A percentile compares a stretch with the other conserved stretches of the same genome.
phyloP scores from a whole-genome alignment of 768 basidiomycete genomes.

The Lentinula boryana region DNA sequence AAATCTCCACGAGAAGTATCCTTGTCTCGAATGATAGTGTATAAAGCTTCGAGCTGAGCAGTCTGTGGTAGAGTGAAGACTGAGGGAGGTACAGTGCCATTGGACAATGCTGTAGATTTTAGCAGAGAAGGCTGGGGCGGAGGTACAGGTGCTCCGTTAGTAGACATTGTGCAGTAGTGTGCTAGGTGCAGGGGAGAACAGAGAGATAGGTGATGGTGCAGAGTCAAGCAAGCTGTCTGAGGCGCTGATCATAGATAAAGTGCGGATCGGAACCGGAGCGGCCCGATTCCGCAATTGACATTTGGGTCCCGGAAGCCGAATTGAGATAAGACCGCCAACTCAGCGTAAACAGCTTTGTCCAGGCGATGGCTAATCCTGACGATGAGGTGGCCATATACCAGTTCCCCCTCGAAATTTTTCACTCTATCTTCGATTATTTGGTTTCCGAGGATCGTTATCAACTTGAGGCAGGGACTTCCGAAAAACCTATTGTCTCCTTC shows the following conservation, averaged over 20 bases:
- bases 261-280: not conserved
- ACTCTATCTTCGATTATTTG: not conserved
- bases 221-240: not conserved
- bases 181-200: not conserved
- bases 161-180: not conserved
- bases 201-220: not conserved
- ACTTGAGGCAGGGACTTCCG: not conserved
- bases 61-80: conserved; percentile 90
- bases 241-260: not conserved
- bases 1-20: conserved; percentile 90
- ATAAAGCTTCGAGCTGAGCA: conserved; percentile 88
- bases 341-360: not conserved
- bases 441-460: not conserved
- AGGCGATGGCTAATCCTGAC: not conserved
- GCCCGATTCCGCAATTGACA: not conserved
- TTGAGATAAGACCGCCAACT: not conserved
- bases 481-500: not conserved
- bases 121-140: conserved; percentile 4
- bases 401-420: not conserved
- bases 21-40: conserved; percentile 91
- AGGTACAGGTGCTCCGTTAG: not conserved
- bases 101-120: conserved; percentile 6
- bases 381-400: conserved; percentile 4
- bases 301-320: not conserved
- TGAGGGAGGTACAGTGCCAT: conserved; percentile 53